Conservation (phyloP, 2,329 filamentous ascomycete genomes). For the Aspergillus melleus region DNA sequence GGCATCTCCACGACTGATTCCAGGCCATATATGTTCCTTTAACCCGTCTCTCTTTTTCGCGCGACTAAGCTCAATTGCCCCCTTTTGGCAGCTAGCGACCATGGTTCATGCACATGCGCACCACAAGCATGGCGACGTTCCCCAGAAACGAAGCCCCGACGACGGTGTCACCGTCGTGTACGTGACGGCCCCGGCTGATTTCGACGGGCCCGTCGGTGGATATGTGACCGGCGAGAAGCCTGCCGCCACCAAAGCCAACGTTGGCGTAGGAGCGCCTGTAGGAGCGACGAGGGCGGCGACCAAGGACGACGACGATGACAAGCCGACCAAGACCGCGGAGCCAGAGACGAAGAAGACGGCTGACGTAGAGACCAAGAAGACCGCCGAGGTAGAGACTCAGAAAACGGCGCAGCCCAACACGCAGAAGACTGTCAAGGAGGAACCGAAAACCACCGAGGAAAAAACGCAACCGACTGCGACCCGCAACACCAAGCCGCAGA, state of each 20-base stretch:
- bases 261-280: conserved; percentile 33
- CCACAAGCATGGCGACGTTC: conserved; percentile 26
- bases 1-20: not conserved
- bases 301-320: conserved; percentile 3
- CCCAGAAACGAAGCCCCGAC: conserved; percentile 19
- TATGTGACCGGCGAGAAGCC: conserved; percentile 41
- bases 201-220: conserved; percentile 51
- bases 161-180: conserved; percentile 44
- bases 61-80: not conserved
- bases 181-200: conserved; percentile 54
- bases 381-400: conserved; percentile 11
- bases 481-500: conserved; percentile 2
- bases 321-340: conserved; percentile 7
- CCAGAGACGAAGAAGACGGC: conserved; percentile 8
- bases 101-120: conserved; percentile 37
- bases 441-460: conserved; percentile 14
- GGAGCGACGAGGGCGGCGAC: conserved; percentile 10
- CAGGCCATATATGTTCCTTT: not conserved
- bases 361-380: conserved; percentile 7
- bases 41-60: not conserved
- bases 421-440: conserved; percentile 11
- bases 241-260: conserved; percentile 14
- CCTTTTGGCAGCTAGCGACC: not conserved
- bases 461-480: conserved; percentile 6
- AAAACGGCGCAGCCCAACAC: conserved; percentile 1